Base-by-base conservation (phyloP, 805 yeast genomes). In the Kodamaea restingae region DNA sequence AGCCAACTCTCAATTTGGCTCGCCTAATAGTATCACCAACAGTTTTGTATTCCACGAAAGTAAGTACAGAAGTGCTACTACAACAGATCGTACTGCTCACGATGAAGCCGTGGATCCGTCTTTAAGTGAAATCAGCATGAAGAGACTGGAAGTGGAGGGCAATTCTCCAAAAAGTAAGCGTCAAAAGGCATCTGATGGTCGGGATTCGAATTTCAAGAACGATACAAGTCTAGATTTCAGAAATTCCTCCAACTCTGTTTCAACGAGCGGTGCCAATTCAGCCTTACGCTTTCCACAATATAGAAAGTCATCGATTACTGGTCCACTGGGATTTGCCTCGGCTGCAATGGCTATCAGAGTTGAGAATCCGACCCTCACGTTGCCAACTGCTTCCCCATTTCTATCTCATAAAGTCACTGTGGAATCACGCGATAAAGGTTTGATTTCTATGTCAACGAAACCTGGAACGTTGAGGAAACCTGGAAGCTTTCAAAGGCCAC, bases 401-500 rank as follows among this genome's bases (percentile, higher is more conserved):
- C 49, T 60, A 24, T 60, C 66, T 6, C 55, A 60, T 40, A 60
- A 57, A 40, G 45, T 44, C 17, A 45, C 22, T 20, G 7, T 20
- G 22, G 8, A 20, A 6, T 20, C 8, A 6, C 7, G 22, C 22
- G 22, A 20, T 8, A 20, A 20, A 20, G 22, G 22, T 20, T 20
- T 20, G 22, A 20, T 20, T 8, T 8, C 8, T 5, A 20, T 8
- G 18, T 25, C 47, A 10, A 34, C 31, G 15, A 39, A 22, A 12
- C 30, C 26, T 8, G 26, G 39, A 11, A 55, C 54, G 8, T 55
- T 63, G 36, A 54, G 54, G 47, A 60, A 55, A 45, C 70, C 69
- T 5, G 60, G 62, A 22, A 58, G 59, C 43, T 62, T 62, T 46
- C 67, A 61, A 47, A 48, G 56, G 38, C 67, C 67, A 14, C 34